Evolutionary conservation across 2,329 filamentous ascomycete species (phyloP).

Genomic region (Trichoderma gracile): DNA sequence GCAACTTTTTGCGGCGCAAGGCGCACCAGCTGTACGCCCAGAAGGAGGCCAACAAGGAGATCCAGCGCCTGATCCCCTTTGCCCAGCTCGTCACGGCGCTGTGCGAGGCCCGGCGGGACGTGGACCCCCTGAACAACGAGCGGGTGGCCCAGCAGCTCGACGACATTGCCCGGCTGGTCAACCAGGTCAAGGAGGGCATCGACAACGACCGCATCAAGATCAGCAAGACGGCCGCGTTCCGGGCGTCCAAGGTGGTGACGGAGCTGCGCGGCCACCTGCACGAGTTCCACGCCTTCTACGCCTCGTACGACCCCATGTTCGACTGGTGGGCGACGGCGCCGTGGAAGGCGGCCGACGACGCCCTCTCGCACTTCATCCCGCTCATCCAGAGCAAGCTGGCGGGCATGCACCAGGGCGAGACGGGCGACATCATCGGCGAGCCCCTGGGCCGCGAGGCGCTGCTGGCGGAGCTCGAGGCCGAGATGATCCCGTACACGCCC

Average conservation of each 20-base stretch:
- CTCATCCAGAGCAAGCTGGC: conserved; percentile 47
- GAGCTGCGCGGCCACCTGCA: conserved; percentile 45
- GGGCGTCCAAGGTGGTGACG: conserved; percentile 46
- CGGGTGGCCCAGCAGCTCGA: conserved; percentile 46
- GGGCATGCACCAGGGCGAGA: conserved; percentile 45
- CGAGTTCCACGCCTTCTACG: conserved; percentile 54
- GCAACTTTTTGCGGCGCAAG: conserved; percentile 46
- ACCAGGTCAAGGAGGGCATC: conserved; percentile 39
- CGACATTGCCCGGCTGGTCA: conserved; percentile 38
- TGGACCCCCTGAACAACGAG: conserved; percentile 46
- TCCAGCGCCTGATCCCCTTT: conserved; percentile 48
- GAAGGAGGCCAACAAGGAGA: conserved; percentile 39
- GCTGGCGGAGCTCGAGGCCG: conserved; percentile 53
- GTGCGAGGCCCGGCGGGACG: conserved; percentile 50
- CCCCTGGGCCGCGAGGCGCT: conserved; percentile 56
- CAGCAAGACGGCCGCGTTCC: conserved; percentile 47
- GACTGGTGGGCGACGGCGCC: conserved; percentile 57
- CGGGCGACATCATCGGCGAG: conserved; percentile 57
- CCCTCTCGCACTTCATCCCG: conserved; percentile 40
- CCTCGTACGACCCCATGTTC: conserved; percentile 57
- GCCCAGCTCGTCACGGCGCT: conserved; percentile 44
- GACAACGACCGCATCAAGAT: conserved; percentile 37
- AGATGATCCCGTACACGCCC: conserved; percentile 60
- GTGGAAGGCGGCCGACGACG: conserved; percentile 42
- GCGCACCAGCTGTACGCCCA: conserved; percentile 45